Base-by-base conservation (phyloP, 1,139 yeast species). In the Taphrina flavorubra region DNA sequence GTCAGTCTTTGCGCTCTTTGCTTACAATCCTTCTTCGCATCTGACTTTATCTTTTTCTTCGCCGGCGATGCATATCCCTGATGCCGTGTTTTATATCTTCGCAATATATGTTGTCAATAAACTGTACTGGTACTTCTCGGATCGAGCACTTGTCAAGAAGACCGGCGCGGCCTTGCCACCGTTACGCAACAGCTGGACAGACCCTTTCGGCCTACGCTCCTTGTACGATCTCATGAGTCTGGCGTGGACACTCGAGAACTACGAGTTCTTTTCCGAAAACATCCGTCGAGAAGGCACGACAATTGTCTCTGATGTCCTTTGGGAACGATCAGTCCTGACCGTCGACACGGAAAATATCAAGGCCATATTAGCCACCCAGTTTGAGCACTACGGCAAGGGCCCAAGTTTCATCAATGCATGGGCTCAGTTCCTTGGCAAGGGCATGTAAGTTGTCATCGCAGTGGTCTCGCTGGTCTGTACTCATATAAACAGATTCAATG, bases 321-420 rank as follows among this genome's bases (percentile, higher is more conserved):
- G 65, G 36, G 39, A 36, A 18, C 55, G 56, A 8, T 25, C 46
- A 47, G n/a, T 47, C 6, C 10, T 60, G 34, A 60, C 65, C 72
- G 56, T 47, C 46, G 65, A 60, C 13, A 14, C 56, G 36, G 65
- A 49, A 8, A 60, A 60, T 4, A 63, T 78, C 69, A 76, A 77
- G 72, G 74, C 79, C 0, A 60, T 79, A 1, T 72, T 79, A 58
- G 78, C 81, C 1, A 77, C 80, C 6, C 73, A 82, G 69, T 85
- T 85, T 74, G 79, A 79, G 72, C 87, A 85, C 70, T 85, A 83
- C 75, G 80, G 81, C 16, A 79, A 85, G 58, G 88, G 88, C 2
- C 84, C 85, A 5, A 75, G 84, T 36, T 62, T 62, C 66, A 51
- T 34, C n/a, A 18, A n/a, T 31, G 44, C 49, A 6, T 62, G 51